phyloP scores from a whole-genome alignment of 164 flowering plant genomes.

The Warburgia ugandensis region DNA sequence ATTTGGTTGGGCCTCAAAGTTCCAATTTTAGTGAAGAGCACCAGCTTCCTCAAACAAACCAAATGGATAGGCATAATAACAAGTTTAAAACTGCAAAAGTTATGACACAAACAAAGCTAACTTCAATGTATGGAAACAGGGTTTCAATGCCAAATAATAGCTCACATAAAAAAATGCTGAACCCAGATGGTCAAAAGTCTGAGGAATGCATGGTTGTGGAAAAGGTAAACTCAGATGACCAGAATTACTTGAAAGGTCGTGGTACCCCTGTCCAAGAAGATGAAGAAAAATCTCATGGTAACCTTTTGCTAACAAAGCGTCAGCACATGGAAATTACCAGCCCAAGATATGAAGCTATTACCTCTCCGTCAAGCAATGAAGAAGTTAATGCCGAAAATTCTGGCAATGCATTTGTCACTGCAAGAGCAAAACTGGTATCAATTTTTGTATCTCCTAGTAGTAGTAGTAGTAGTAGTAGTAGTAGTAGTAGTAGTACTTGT shows the following conservation, averaged over 20 bases:
- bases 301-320: slow-evolving; percentile 42
- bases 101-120: slow-evolving; percentile 46
- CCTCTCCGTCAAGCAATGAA: slow-evolving; percentile 46
- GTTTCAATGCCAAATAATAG: slow-evolving; percentile 20
- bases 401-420: slow-evolving; percentile 78
- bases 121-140: slow-evolving; percentile 48
- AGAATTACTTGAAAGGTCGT: slow-evolving; percentile 22
- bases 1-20: slow-evolving; percentile 8
- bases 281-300: slow-evolving; percentile 38
- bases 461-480: background rate
- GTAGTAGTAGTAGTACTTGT: background rate
- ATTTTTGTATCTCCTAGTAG: background rate
- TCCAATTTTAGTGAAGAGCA: slow-evolving; percentile 4
- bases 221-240: slow-evolving; percentile 17
- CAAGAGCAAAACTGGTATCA: slow-evolving; percentile 79
- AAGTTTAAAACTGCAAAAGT: slow-evolving; percentile 32
- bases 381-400: slow-evolving; percentile 43
- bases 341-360: slow-evolving; percentile 30
- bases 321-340: slow-evolving; percentile 37
- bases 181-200: slow-evolving; percentile 25
- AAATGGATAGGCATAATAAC: slow-evolving; percentile 27
- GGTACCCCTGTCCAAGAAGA: slow-evolving; percentile 29
- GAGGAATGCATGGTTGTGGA: slow-evolving; percentile 43
- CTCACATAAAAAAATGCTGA: slow-evolving; percentile 17
- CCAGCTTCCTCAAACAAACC: slow-evolving; percentile 25